Evolutionary conservation across 345 rosid genomes (phyloP).

Genomic region (Populus ilicifolia): DNA sequence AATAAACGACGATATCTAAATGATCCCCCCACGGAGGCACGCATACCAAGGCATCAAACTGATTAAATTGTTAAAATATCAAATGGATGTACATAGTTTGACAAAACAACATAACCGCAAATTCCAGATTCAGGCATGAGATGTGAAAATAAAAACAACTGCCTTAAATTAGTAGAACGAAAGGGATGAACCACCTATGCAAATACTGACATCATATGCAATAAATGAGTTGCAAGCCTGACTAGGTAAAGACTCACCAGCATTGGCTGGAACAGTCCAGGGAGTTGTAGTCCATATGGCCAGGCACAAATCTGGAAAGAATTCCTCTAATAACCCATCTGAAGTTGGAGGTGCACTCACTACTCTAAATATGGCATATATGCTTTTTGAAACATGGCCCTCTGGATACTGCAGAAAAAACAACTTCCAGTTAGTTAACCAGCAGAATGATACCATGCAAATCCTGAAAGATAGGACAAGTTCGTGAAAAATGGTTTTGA

Average conservation of each 20-base stretch:
- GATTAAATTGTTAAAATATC: neutral
- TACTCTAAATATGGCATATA: conserved; percentile 69
- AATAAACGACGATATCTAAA: too few relatives aligned
- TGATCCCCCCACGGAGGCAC: too few relatives aligned
- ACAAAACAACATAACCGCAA: neutral
- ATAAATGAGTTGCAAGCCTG: neutral
- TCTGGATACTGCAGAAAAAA: conserved; percentile 73
- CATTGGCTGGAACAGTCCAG: conserved; percentile 95
- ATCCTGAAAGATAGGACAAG: conserved; percentile 7
- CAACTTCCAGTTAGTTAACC: neutral
- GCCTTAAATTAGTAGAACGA: neutral
- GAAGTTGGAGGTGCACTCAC: conserved; percentile 41
- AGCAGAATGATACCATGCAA: conserved; percentile 2
- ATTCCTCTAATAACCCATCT: conserved; percentile 46
- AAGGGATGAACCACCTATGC: neutral
- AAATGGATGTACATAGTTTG: neutral
- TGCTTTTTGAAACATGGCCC: conserved; percentile 90
- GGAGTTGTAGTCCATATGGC: conserved; percentile 99
- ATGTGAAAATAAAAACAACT: neutral
- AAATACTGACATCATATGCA: neutral
- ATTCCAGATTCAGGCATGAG: neutral
- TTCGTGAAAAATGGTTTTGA: neutral
- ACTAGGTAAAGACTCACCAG: conserved; percentile 42
- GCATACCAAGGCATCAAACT: neutral
- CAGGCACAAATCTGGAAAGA: conserved; percentile 67